Percentiles rank a stretch among this genome's conserved stretches.
These are phyloP conservation scores for Angomonas ambiguus DNA, from an alignment of 208 protist genomes.

Conservation along the genomic window DNA sequence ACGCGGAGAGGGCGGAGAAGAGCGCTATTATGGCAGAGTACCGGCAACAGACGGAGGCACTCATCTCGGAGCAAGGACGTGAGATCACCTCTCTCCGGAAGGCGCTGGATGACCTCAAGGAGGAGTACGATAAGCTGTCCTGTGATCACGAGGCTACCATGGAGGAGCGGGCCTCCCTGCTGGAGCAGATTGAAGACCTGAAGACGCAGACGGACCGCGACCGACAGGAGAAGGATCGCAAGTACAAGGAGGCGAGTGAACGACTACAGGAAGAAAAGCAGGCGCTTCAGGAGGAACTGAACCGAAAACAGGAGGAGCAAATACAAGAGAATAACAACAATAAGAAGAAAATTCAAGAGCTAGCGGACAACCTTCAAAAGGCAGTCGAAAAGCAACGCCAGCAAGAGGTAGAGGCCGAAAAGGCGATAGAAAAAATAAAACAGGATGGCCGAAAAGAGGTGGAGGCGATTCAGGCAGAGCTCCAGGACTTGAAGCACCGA, in stretches of 20 bases:
- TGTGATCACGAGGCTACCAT: constrained; percentile 33
- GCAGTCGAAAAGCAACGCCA: constrained; percentile 33
- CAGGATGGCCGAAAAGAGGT: constrained; percentile 47
- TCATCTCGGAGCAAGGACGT: constrained; percentile 80
- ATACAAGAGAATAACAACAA: constrained; percentile 28
- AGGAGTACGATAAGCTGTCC: constrained; percentile 38
- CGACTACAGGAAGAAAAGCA: constrained; percentile 33
- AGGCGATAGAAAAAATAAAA: constrained; percentile 35
- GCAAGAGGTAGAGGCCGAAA: constrained; percentile 40
- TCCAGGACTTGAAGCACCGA: constrained; percentile 26
- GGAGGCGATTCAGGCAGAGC: constrained; percentile 33
- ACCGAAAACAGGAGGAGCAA: constrained; percentile 39
- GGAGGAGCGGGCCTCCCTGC: constrained; percentile 29
- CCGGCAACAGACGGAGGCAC: constrained; percentile 79
- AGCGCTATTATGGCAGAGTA: constrained; percentile 85
- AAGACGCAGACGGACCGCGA: constrained; percentile 36
- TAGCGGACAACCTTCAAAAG: constrained; percentile 52
- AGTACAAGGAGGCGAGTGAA: constrained; percentile 37
- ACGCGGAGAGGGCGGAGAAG: constrained; percentile 83
- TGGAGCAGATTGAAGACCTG: constrained; percentile 31
- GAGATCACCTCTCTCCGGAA: constrained; percentile 75
- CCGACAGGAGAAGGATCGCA: constrained; percentile 32
- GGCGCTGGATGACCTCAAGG: constrained; percentile 43
- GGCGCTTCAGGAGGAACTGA: constrained; percentile 40
- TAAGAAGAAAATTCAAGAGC: constrained; percentile 33